Percentiles rank a stretch among this genome's conserved stretches.
These are phyloP conservation scores for Daldinia sp. DNA, from an alignment of 2,329 filamentous ascomycete genomes.

Conservation along the genomic window DNA sequence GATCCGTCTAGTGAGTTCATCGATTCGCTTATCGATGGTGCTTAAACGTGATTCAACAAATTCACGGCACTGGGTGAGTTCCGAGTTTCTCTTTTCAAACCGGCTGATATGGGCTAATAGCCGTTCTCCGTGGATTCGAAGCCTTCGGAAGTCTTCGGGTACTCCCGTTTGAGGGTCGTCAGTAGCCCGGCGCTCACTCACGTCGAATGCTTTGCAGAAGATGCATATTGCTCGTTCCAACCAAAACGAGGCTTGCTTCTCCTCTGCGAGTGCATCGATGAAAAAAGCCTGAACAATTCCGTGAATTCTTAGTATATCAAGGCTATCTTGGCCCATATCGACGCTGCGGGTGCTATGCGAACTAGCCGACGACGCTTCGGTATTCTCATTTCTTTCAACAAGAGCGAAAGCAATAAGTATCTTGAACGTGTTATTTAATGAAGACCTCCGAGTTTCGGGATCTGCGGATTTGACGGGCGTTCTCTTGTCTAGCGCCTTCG, in stretches of 20 bases:
- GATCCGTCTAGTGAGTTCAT: slow-evolving; percentile 57
- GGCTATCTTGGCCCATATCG: slow-evolving; percentile 58
- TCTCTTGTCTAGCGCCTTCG: slow-evolving; percentile 59
- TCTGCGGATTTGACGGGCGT: slow-evolving; percentile 62
- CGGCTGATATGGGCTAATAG: slow-evolving; percentile 59
- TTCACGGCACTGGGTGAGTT: slow-evolving; percentile 49
- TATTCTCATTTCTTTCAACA: slow-evolving; percentile 63
- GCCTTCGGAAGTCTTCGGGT: slow-evolving; percentile 66
- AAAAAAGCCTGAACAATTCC: slow-evolving; percentile 67
- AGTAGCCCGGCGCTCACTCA: slow-evolving; percentile 59
- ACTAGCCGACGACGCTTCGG: slow-evolving; percentile 56
- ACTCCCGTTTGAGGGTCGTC: slow-evolving; percentile 57
- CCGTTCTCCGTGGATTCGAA: slow-evolving; percentile 63
- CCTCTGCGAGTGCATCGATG: slow-evolving; percentile 59
- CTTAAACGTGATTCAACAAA: slow-evolving; percentile 55
- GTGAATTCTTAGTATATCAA: slow-evolving; percentile 65
- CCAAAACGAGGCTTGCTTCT: slow-evolving; percentile 60
- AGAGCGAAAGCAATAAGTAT: slow-evolving; percentile 65
- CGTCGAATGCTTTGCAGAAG: slow-evolving; percentile 63
- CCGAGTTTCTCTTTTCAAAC: slow-evolving; percentile 52
- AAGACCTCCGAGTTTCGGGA: slow-evolving; percentile 51
- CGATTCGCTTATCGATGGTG: slow-evolving; percentile 58
- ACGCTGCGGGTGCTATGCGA: slow-evolving; percentile 57
- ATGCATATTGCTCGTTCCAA: slow-evolving; percentile 61
- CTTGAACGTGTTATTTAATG: slow-evolving; percentile 62